Conservation (phyloP, 345 rosid genomes). For the Anacardium occidentale region DNA sequence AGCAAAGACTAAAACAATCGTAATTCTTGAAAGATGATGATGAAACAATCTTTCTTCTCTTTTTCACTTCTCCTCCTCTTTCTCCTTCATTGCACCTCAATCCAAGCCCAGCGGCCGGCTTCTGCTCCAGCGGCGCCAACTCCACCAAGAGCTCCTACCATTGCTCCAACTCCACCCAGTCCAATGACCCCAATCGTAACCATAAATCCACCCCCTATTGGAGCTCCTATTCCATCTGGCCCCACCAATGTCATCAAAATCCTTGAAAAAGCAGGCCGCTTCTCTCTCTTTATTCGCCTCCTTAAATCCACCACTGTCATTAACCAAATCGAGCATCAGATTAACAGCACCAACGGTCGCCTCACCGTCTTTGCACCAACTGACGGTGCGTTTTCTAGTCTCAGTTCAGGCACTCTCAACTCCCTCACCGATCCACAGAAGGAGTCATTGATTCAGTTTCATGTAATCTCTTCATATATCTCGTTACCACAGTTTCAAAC, state of each 20-base stretch:
- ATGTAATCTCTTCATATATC: slow-evolving; percentile 30
- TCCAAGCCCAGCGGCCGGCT: slow-evolving; percentile 28
- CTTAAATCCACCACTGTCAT: slow-evolving; percentile 28
- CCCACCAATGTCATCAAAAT: slow-evolving; percentile 34
- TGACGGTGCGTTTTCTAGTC: slow-evolving; percentile 35
- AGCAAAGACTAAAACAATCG: neutral
- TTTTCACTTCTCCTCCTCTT: slow-evolving; percentile 24
- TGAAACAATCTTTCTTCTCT: neutral
- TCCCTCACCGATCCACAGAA: slow-evolving; percentile 30
- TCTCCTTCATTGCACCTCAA: slow-evolving; percentile 20
- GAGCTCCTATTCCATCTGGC: slow-evolving; percentile 27
- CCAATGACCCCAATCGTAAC: slow-evolving; percentile 16
- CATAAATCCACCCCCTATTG: neutral
- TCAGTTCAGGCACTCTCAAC: slow-evolving; percentile 37
- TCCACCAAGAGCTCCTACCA: neutral
- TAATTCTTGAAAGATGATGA: neutral
- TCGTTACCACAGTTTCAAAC: slow-evolving; percentile 37
- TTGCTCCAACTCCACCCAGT: neutral
- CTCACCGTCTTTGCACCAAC: slow-evolving; percentile 37
- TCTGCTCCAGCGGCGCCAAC: slow-evolving; percentile 24
- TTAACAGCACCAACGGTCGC: slow-evolving; percentile 36
- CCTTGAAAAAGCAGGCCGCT: slow-evolving; percentile 37
- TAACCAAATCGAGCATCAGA: slow-evolving; percentile 30
- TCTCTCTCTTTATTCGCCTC: slow-evolving; percentile 28
- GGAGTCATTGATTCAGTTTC: slow-evolving; percentile 36